Evolutionary conservation across 257 asterid genomes (phyloP), one percentile per base, ranked within the genome.

Genomic region (Lycium ferocissimum): DNA sequence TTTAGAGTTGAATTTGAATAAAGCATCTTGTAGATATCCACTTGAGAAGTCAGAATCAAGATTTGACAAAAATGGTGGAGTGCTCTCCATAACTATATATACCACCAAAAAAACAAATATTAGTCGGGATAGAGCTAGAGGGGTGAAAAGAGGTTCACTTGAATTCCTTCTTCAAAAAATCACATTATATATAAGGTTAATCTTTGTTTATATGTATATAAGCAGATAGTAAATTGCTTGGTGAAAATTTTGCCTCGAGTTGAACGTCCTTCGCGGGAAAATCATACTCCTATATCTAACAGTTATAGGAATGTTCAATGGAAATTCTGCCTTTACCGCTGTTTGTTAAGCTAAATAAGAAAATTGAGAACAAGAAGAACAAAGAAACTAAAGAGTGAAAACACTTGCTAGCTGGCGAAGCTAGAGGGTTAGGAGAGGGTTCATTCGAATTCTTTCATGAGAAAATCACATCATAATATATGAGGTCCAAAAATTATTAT

Each of bases 21-120:
- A 85, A 61, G 94, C 99, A 91, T 96, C 99, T 89, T 96, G 89
- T n/a, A 96, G 89, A 87, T 96, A 96, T 1, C 99, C 99, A 6
- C 94, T 90, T 6, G 98, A 94, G 58, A 86, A 87, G 69, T 88
- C 92, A 40, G 86, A 43, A 78, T 90, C 90, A 38, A 87, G 14
- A 40, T 83, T 76, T 15, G 87, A 86, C 43, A 87, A 82, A 15
- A 86, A 70, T 66, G 94, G 89, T 72, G 91, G 90, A 61, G 89
- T 87, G 89, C 86, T 87, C 61, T 88, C 90, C 83, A 79, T 61
- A 80, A 83, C 92, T 90, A 47, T 54, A 63, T 37, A n/a, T 2
- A 47, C 13, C 18, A 49, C 63, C 1, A 43, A 8, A 57, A 13
- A 45, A 51, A 2, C 14, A 15, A 82, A 5, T 6, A 2, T n/a